Conservation (phyloP, 116 monocot genomes). For the Dioscorea cayenensis region DNA sequence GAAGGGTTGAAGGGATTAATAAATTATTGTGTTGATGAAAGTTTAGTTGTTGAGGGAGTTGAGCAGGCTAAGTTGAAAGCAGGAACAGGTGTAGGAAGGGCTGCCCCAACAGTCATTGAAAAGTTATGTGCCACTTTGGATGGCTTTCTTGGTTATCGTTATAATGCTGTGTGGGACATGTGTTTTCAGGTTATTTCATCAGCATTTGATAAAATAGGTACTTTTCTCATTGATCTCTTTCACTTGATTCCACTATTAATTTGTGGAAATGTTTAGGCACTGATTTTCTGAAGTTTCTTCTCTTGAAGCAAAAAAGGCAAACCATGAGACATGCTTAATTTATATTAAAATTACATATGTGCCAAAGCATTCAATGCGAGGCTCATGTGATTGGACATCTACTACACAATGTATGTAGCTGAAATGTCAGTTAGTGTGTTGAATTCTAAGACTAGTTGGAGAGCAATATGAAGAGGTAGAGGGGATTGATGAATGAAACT, state of each 20-base stretch:
- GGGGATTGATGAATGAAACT: no score
- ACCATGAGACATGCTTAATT: no score
- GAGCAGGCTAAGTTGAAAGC: constrained; percentile 41
- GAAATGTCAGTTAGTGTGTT: no score
- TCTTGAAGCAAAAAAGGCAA: no score
- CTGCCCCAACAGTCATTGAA: constrained; percentile 72
- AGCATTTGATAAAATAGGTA: constrained; percentile 79
- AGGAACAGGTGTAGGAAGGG: constrained; percentile 31
- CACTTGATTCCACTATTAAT: not conserved
- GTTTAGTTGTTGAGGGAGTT: constrained; percentile 58
- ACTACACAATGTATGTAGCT: no score
- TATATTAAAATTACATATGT: no score
- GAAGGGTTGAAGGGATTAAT: constrained; percentile 75
- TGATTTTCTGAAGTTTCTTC: not conserved
- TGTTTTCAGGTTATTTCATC: constrained; percentile 78
- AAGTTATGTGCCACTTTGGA: constrained; percentile 81
- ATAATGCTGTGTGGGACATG: constrained; percentile 69
- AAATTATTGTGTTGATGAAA: constrained; percentile 60
- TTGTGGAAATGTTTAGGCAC: not conserved
- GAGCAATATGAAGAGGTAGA: no score
- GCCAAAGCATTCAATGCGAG: no score
- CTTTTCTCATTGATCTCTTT: not conserved
- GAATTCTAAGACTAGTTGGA: no score
- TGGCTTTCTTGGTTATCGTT: constrained; percentile 68
- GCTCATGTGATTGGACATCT: no score